A percentile compares a stretch with the other conserved stretches of the same genome.
Evolutionary conservation across 23 red algal species (phyloP).

Genomic region (Cyanidium caldarium): DNA sequence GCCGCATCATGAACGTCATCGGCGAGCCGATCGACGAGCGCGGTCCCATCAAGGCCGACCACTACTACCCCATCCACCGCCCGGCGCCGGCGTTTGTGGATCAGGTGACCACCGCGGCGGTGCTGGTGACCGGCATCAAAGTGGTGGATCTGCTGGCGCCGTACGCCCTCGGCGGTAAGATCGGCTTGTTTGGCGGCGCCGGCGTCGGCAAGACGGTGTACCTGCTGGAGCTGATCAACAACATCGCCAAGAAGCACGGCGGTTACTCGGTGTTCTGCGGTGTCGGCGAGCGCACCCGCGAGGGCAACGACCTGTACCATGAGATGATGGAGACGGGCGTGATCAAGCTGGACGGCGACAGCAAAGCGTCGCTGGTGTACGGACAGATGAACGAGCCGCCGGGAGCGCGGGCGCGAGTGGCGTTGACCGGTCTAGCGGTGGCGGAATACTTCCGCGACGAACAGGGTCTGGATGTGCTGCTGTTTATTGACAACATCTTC

Average conservation of each 20-base stretch:
- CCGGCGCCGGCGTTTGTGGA: slow-evolving; percentile 82
- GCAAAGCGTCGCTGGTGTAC: slow-evolving; percentile 96
- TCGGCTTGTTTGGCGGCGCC: slow-evolving; percentile 96
- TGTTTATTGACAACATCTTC: slow-evolving; percentile 99
- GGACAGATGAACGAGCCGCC: slow-evolving; percentile 99
- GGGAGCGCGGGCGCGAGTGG: slow-evolving; percentile 94
- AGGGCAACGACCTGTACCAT: slow-evolving; percentile 99
- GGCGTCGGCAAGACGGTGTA: slow-evolving; percentile 99
- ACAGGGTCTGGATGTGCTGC: slow-evolving; percentile 98
- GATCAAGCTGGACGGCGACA: slow-evolving; percentile 82
- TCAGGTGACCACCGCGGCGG: slow-evolving; percentile 80
- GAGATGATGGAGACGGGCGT: slow-evolving; percentile 97
- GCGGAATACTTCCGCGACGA: slow-evolving; percentile 99
- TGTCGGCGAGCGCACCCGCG: slow-evolving; percentile 95
- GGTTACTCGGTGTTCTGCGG: slow-evolving; percentile 98
- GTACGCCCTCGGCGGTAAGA: slow-evolving; percentile 98
- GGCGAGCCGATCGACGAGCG: slow-evolving; percentile 98
- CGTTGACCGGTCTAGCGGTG: slow-evolving; percentile 90
- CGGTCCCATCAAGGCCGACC: slow-evolving; percentile 76
- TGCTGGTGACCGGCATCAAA: slow-evolving; percentile 95
- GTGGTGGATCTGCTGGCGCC: slow-evolving; percentile 95
- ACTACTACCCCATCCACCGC: slow-evolving; percentile 99
- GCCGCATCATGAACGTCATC: slow-evolving; percentile 99
- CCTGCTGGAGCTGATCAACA: slow-evolving; percentile 99
- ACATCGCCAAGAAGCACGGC: slow-evolving; percentile 99